A percentile compares a stretch with the other conserved stretches of the same genome.
Conservation (phyloP, 352 stramenopile species). For the Lagenidium giganteum region DNA sequence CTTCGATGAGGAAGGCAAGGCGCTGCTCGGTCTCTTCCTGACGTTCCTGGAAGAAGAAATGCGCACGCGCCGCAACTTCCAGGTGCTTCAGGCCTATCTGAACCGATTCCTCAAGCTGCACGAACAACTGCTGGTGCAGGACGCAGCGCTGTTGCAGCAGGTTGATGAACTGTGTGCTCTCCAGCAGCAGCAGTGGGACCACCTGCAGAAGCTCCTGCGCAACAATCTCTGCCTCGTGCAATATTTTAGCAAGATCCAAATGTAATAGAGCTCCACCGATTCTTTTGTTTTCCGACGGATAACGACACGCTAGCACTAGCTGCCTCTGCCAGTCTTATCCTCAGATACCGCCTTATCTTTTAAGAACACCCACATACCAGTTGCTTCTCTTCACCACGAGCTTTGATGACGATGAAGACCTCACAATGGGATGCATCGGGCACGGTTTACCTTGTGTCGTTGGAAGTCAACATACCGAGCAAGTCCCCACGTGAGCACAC, state of each 20-base stretch:
- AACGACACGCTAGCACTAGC: too few species aligned
- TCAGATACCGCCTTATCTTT: too few species aligned
- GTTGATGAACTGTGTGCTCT: constrained; percentile 48
- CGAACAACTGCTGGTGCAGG: constrained; percentile 59
- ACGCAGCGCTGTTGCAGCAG: constrained; percentile 43
- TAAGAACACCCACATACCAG: too few species aligned
- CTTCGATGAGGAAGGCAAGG: constrained; percentile 73
- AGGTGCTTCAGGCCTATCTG: constrained; percentile 80
- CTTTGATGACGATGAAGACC: too few species aligned
- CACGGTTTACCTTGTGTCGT: too few species aligned
- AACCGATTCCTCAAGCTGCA: constrained; percentile 86
- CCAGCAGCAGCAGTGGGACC: constrained; percentile 76
- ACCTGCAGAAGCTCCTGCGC: constrained; percentile 75
- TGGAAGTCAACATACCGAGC: too few species aligned
- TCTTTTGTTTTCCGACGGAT: too few species aligned
- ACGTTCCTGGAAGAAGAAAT: constrained; percentile 64
- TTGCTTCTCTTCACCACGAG: too few species aligned
- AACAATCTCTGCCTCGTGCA: constrained; percentile 86
- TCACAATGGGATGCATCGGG: too few species aligned
- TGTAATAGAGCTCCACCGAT: too few species aligned
- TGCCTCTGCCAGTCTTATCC: too few species aligned
- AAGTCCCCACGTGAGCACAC: too few species aligned
- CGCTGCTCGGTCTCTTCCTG: constrained; percentile 56
- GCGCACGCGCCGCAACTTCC: constrained; percentile 57
- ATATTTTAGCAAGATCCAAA: constrained; percentile 87